phyloP scores from a whole-genome alignment of 108 stramenopile species.

The Nitzschia sp. region DNA sequence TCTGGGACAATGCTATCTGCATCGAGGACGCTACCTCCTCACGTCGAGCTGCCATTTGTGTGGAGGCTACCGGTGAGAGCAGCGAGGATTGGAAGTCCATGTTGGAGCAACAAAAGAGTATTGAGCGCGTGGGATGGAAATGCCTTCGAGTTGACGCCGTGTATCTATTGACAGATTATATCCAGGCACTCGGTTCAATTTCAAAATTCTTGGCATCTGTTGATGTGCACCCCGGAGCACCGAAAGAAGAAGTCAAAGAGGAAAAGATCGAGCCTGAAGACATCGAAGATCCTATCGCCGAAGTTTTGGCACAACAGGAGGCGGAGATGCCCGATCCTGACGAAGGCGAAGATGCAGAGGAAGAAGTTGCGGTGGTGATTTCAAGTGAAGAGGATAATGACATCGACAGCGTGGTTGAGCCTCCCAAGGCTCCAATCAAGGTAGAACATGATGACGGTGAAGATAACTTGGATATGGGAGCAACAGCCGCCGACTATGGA shows the following conservation, averaged over 20 bases:
- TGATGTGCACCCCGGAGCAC: conserved; percentile 11
- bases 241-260: background rate
- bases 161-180: conserved; percentile 31
- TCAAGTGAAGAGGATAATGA: conserved; percentile 47
- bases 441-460: background rate
- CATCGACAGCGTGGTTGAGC: background rate
- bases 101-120: conserved; percentile 49
- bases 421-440: background rate
- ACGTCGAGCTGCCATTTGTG: conserved; percentile 40
- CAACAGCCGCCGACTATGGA: conserved; percentile 17
- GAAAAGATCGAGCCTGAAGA: background rate
- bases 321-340: conserved; percentile 7
- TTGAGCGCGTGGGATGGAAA: conserved; percentile 68
- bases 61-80: conserved; percentile 41
- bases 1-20: conserved; percentile 55
- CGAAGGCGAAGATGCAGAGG: conserved; percentile 12
- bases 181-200: conserved; percentile 5
- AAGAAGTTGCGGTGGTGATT: conserved; percentile 26
- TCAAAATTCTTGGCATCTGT: conserved; percentile 27
- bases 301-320: conserved; percentile 3
- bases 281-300: background rate
- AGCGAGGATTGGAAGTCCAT: conserved; percentile 37
- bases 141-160: conserved; percentile 49
- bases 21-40: conserved; percentile 26
- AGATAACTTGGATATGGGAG: conserved; percentile 3